Conservation (phyloP, 2,329 filamentous ascomycete species). For the Botrytis cinerea region DNA sequence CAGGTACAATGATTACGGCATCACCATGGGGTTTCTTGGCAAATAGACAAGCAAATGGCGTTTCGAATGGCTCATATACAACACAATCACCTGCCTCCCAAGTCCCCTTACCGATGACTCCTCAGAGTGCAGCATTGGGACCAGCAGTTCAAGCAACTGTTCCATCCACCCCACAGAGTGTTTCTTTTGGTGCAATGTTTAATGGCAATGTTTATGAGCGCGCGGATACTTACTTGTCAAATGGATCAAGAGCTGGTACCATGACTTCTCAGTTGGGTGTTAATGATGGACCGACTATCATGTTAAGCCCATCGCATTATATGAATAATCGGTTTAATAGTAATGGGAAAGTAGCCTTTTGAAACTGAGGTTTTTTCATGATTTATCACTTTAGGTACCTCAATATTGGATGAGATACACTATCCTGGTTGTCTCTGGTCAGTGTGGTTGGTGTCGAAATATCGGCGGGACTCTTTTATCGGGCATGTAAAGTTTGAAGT, state of each 20-base stretch:
- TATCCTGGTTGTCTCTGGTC: neutral
- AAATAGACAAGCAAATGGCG: constrained; percentile 32
- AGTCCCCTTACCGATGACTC: constrained; percentile 74
- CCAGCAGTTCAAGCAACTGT: constrained; percentile 90
- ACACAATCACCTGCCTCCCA: constrained; percentile 49
- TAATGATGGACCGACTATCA: constrained; percentile 37
- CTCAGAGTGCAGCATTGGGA: constrained; percentile 83
- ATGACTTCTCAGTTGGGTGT: constrained; percentile 38
- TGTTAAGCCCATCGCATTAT: constrained; percentile 37
- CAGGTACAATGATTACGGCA: constrained; percentile 68
- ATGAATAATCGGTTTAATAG: constrained; percentile 35
- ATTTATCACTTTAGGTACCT: neutral
- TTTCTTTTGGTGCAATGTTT: constrained; percentile 39
- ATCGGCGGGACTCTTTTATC: neutral
- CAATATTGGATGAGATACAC: neutral
- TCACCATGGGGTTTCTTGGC: constrained; percentile 62
- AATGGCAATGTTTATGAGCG: constrained; percentile 41
- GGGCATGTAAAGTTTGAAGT: constrained; percentile 5
- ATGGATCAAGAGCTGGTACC: constrained; percentile 38
- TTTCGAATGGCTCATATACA: constrained; percentile 34
- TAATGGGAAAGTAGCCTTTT: constrained; percentile 38
- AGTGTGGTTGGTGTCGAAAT: constrained; percentile 4
- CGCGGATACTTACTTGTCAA: constrained; percentile 39
- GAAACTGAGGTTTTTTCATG: constrained; percentile 9
- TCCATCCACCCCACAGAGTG: constrained; percentile 61